Percentiles rank a stretch among this genome's conserved stretches.
Conservation (phyloP, 2,329 filamentous ascomycete genomes). For the Fusarium agapanthi region DNA sequence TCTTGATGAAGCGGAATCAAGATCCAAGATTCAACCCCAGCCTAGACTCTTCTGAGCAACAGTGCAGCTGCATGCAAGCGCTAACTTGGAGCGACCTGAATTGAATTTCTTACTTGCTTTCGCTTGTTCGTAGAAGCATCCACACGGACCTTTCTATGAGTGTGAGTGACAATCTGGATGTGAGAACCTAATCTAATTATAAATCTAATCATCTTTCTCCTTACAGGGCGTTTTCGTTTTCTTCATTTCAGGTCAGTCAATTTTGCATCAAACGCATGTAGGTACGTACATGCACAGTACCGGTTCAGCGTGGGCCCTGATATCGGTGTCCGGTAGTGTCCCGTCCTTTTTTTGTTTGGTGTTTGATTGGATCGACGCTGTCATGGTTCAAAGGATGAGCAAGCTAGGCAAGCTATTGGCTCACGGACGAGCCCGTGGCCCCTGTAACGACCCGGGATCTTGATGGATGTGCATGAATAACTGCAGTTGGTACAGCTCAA, state of each 20-base stretch:
- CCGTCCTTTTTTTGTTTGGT: constrained; percentile 22
- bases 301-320: constrained; percentile 2
- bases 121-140: neutral
- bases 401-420: constrained; percentile 27
- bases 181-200: constrained; percentile 24
- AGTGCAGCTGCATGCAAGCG: constrained; percentile 14
- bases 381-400: neutral
- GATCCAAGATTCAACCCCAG: neutral
- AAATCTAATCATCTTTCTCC: constrained; percentile 1
- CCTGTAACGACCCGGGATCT: constrained; percentile 17
- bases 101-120: constrained; percentile 6
- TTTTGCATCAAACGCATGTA: neutral
- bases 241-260: constrained; percentile 3
- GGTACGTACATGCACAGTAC: neutral
- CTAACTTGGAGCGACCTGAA: neutral
- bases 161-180: neutral
- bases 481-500: neutral
- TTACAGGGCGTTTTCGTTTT: constrained; percentile 1
- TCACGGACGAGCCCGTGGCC: constrained; percentile 14
- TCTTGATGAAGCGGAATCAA: constrained; percentile 5
- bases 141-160: neutral
- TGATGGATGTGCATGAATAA: constrained; percentile 13
- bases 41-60: constrained; percentile 23
- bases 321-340: constrained; percentile 13
- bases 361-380: constrained; percentile 25